phyloP scores from a whole-genome alignment of 306 rosid genomes.

The Sechiopsis laciniata region DNA sequence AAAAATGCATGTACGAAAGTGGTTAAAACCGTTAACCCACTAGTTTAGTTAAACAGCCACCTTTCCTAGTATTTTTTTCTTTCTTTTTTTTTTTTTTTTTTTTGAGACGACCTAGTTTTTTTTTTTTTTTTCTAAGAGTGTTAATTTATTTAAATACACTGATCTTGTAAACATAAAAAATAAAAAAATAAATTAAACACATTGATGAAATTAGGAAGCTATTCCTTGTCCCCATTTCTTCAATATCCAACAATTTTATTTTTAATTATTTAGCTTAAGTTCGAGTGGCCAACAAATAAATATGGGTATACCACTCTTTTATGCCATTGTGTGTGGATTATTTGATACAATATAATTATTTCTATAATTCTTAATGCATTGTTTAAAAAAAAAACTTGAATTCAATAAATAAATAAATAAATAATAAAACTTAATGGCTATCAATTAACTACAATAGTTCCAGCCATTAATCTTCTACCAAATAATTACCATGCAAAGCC shows the following conservation, averaged over 20 bases:
- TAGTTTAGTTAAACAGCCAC: background rate
- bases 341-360: background rate
- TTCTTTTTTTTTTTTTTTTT: too few species aligned
- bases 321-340: background rate
- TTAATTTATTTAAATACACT: background rate
- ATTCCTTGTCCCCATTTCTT: conserved; percentile 9
- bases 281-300: conserved; percentile 21
- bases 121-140: too few species aligned
- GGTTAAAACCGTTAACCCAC: too few species aligned
- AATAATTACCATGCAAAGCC: background rate
- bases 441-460: background rate
- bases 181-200: background rate
- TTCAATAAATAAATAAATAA: too few species aligned
- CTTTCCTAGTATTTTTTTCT: background rate
- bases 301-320: conserved; percentile 19
- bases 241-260: conserved; percentile 1
- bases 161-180: too few species aligned
- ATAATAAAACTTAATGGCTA: background rate
- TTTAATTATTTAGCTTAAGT: background rate
- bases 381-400: too few species aligned
- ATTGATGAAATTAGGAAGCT: conserved; percentile 9
- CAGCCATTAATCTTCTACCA: background rate
- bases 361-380: background rate
- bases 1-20: too few species aligned
- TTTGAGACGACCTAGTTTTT: too few species aligned